A percentile compares a stretch with the other conserved stretches of the same genome.
Conservation (phyloP, 352 stramenopile species). For the Globisporangium mamillatum region DNA sequence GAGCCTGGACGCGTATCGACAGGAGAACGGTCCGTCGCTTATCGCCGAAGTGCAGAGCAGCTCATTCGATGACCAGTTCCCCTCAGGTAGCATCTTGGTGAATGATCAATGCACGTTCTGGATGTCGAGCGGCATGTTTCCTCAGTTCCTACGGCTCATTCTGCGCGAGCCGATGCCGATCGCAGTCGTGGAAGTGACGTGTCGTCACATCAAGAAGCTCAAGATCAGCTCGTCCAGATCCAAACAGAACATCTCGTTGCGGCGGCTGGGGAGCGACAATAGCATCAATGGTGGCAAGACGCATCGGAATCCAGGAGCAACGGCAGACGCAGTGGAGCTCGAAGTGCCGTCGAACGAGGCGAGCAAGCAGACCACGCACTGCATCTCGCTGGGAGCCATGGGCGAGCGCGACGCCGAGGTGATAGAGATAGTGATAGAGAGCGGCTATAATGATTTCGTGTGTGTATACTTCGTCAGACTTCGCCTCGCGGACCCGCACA, state of each 20-base stretch:
- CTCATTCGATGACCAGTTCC: constrained; percentile 53
- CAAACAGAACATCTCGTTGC: constrained; percentile 23
- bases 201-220: constrained; percentile 57
- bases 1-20: constrained; percentile 35
- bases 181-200: constrained; percentile 63
- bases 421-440: constrained; percentile 69
- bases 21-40: constrained; percentile 35
- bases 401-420: constrained; percentile 27
- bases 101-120: constrained; percentile 57
- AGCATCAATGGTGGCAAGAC: constrained; percentile 16
- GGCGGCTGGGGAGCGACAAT: not conserved
- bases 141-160: constrained; percentile 64
- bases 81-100: constrained; percentile 48
- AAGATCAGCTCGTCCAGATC: constrained; percentile 42
- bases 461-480: constrained; percentile 57
- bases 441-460: constrained; percentile 65
- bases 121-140: constrained; percentile 71
- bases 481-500: constrained; percentile 23
- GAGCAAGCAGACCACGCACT: constrained; percentile 52
- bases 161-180: constrained; percentile 60
- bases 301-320: not conserved
- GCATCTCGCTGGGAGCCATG: constrained; percentile 30
- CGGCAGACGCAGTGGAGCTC: constrained; percentile 17
- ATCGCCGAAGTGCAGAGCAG: constrained; percentile 66
- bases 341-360: constrained; percentile 39